Base-by-base conservation (phyloP, 345 rosid genomes). In the Gossypium raimondii region DNA sequence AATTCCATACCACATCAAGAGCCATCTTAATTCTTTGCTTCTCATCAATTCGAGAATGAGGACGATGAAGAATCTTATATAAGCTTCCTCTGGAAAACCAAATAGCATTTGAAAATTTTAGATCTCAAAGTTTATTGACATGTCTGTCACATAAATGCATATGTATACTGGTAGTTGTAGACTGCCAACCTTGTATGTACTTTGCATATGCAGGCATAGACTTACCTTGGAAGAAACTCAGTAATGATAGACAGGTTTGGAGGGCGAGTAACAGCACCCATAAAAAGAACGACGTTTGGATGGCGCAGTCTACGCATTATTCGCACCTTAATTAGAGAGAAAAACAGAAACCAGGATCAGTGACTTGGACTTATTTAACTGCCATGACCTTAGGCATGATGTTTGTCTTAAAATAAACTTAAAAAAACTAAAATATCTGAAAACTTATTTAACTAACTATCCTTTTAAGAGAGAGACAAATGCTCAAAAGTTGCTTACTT, bases 211-310 rank as follows among this genome's bases (percentile, higher is more conserved):
- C 61, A 65, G 59, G 70, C 73, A 62, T 11, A 45, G n/a, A 66
- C 66, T 73, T 78, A 93, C 99, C 99, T 93, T 69, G 98, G 99
- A 77, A 96, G 91, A 84, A 86, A 93, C 87, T 96, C 99, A 2
- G 97, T 82, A 77, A 96, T 92, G 76, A 96, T 96, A 67, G 99
- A 96, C 73, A 96, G 93, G 80, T 92, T 85, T 22, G 95, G 99
- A 81, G 99, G 99, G 63, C 99, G 99, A 52, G 99, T 96, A 74
- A 96, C 93, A 75, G 99, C 99, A 63, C 99, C 99, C 87, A 92
- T 89, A 76, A 96, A 96, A 79, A 89, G 95, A 75, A 96, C 97
- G 70, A 96, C 93, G 80, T 96, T 96, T 80, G 97, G 98, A 88
- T 96, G 98, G 25, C 99, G 97, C 82, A 96, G 81, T 88, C 98